Evolutionary conservation across 805 yeast species (phyloP), one percentile per base, ranked within the genome.

Genomic region (Candida loeiensis): DNA sequence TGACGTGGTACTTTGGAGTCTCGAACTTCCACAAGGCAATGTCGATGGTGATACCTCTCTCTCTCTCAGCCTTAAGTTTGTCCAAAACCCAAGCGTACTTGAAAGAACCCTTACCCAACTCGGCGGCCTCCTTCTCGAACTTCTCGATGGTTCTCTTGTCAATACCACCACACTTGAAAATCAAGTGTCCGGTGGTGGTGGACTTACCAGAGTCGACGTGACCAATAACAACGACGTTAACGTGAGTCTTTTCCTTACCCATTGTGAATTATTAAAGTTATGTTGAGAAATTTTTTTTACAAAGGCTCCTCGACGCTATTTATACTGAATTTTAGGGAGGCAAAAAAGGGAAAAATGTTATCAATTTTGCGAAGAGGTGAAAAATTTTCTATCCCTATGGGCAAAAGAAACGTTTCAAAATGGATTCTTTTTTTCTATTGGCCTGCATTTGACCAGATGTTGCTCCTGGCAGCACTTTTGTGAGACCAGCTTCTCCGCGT

Each of bases 171-270:
- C 96, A 89, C 91, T 89, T 89, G 95, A 72, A 90, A 70, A 90
- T 89, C 77, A 90, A 85, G 84, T 89, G 97, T 76, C 97, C 97
- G 72, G 97, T 90, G 76, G 97, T 90, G 70, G 97, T 90, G 54
- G 97, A 91, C 79, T 86, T 45, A 63, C 71, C 71, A 65, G 97
- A 90, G 79, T 91, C 98, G 97, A 91, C 98, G 95, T 91, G 98
- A 77, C 98, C 98, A 75, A 91, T 91, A 71, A 91, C 98, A 76
- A 91, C 99, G 78, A 91, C 95, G 95, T 91, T 91, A 80, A 91
- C 85, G 86, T 91, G 98, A 76, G 79, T 66, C 85, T 91, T 90
- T 68, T 82, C 95, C 76, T 88, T 88, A 82, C 96, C 96, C 95
- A 66, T 67, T 44, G 2, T 43, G 32, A 31, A 14, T 27, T 18